phyloP scores from a whole-genome alignment of 78 protist genomes.

The Cavenderia fasciculata region DNA sequence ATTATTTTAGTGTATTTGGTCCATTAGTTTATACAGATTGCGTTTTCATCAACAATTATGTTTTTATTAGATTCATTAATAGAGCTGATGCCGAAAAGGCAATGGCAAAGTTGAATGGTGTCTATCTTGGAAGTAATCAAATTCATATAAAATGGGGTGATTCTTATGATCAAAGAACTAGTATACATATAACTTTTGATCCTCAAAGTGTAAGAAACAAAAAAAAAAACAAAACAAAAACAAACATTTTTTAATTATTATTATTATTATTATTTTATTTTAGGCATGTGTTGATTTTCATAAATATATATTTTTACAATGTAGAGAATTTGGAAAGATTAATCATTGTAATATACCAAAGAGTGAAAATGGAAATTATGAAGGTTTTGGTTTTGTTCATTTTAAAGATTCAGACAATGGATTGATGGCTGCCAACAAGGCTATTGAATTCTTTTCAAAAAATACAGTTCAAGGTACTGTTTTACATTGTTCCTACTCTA shows the following conservation, averaged over 20 bases:
- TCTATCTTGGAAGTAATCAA: neutral
- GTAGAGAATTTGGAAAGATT: conserved; percentile 27
- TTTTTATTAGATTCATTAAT: neutral
- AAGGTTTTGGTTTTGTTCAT: conserved; percentile 47
- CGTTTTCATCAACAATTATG: conserved; percentile 19
- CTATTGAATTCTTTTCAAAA: neutral
- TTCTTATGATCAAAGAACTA: conserved; percentile 15
- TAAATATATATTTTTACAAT: neutral
- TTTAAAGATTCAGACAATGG: conserved; percentile 42
- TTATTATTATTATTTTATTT: neutral
- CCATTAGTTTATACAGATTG: conserved; percentile 4
- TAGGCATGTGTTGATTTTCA: conserved; percentile 8
- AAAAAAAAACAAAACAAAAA: neutral
- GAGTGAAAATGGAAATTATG: neutral
- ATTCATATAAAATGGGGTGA: conserved; percentile 36
- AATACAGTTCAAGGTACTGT: neutral
- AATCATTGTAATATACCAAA: conserved; percentile 46
- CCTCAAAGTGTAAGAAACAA: neutral
- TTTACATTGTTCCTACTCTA: conserved; percentile 19
- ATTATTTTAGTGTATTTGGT: conserved; percentile 14
- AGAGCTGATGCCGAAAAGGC: conserved; percentile 36
- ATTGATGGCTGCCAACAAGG: neutral
- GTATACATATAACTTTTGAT: conserved; percentile 21
- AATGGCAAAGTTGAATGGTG: neutral
- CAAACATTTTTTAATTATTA: neutral